Conservation (phyloP, 1,284 basidiomycete genomes). For the Quambalaria eucalypti region DNA sequence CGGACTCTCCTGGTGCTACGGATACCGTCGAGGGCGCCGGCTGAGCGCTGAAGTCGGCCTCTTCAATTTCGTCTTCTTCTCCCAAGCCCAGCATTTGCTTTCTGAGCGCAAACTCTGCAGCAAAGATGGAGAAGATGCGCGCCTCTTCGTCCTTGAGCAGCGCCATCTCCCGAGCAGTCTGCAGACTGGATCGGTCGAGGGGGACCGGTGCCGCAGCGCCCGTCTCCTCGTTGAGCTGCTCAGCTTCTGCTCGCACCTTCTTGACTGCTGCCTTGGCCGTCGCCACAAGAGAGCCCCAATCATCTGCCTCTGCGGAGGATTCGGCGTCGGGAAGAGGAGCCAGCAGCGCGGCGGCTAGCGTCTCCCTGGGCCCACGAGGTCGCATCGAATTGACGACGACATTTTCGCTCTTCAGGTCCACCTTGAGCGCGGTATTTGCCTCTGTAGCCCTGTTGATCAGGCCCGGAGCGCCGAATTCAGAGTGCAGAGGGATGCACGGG, state of each 20-base stretch:
- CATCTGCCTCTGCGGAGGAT: slow-evolving; percentile 16
- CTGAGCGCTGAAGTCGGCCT: background rate
- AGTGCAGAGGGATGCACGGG: slow-evolving; percentile 8
- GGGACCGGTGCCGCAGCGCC: no score
- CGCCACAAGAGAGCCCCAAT: slow-evolving; percentile 2
- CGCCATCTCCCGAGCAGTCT: slow-evolving; percentile 6
- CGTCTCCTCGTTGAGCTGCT: background rate
- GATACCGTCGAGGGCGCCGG: background rate
- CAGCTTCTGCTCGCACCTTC: background rate
- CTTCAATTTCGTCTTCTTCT: background rate
- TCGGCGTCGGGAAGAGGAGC: slow-evolving; percentile 15
- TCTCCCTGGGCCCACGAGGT: slow-evolving; percentile 15
- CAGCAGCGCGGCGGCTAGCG: slow-evolving; percentile 18
- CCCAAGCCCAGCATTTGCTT: background rate
- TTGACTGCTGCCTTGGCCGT: background rate
- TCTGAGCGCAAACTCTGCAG: slow-evolving; percentile 5
- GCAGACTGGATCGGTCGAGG: no score
- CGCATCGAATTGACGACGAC: slow-evolving; percentile 13
- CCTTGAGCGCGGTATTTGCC: slow-evolving; percentile 8
- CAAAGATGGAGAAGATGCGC: slow-evolving; percentile 18
- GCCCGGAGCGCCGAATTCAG: background rate
- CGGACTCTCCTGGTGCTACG: background rate
- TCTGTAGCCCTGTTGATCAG: background rate
- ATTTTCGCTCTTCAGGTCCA: slow-evolving; percentile 24
- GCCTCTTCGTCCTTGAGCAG: slow-evolving; percentile 26